A percentile compares a stretch with the other conserved stretches of the same genome.
phyloP scores from a whole-genome alignment of 2,329 filamentous ascomycete genomes.

The Lachnellula occidentalis region DNA sequence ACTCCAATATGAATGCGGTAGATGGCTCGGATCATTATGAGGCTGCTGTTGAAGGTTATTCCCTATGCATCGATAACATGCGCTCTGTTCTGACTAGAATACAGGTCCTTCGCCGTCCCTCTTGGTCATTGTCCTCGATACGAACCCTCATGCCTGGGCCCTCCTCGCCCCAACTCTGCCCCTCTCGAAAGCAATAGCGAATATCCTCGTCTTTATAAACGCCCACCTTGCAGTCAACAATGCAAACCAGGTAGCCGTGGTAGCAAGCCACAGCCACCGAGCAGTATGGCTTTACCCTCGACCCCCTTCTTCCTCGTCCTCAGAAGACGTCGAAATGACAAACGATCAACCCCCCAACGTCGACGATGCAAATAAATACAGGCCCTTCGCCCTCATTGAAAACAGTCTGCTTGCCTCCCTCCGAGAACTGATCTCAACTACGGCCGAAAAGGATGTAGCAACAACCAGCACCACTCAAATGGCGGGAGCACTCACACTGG shows the following conservation, averaged over 20 bases:
- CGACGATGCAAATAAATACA: conserved; percentile 75
- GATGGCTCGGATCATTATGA: conserved; percentile 55
- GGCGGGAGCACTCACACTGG: conserved; percentile 83
- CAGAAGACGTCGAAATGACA: conserved; percentile 54
- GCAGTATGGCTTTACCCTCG: conserved; percentile 85
- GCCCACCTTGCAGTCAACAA: conserved; percentile 92
- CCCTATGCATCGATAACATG: conserved; percentile 13
- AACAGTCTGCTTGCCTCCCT: conserved; percentile 71
- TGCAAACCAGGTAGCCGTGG: conserved; percentile 84
- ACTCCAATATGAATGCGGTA: conserved; percentile 55
- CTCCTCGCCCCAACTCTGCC: conserved; percentile 68
- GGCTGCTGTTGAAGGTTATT: conserved; percentile 39
- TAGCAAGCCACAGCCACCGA: conserved; percentile 82
- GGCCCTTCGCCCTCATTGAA: conserved; percentile 84
- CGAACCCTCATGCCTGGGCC: conserved; percentile 92
- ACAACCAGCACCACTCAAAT: conserved; percentile 74
- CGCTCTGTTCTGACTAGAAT: conserved; percentile 9
- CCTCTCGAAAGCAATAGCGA: conserved; percentile 77
- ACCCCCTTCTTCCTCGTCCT: conserved; percentile 31
- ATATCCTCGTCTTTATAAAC: conserved; percentile 93
- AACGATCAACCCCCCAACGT: conserved; percentile 33
- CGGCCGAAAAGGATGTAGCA: conserved; percentile 58
- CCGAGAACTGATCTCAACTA: conserved; percentile 64
- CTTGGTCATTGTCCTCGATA: conserved; percentile 87
- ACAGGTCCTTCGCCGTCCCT: conserved; percentile 66